Percentiles rank a stretch among this genome's conserved stretches.
Evolutionary conservation across 78 protist genomes (phyloP).

Genomic region (Polysphondylium violaceum): DNA sequence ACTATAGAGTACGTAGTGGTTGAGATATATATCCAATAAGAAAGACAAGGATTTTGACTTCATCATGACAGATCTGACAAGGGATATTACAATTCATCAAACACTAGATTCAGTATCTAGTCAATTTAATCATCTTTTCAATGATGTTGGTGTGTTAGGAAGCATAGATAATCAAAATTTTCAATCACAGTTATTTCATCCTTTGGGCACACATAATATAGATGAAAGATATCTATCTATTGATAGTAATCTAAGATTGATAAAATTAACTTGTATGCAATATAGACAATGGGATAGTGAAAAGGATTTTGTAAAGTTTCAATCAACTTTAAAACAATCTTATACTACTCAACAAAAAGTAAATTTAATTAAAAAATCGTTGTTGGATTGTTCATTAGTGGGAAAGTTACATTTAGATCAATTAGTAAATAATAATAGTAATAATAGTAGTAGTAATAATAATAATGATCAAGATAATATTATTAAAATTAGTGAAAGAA

Average conservation of each 20-base stretch:
- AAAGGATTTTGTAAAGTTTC: constrained; percentile 7
- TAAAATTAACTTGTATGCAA: constrained; percentile 60
- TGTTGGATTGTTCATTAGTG: constrained; percentile 40
- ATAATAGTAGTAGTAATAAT: not conserved
- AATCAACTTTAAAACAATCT: constrained; percentile 18
- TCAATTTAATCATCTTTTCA: not conserved
- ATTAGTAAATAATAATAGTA: not conserved
- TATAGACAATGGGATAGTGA: constrained; percentile 62
- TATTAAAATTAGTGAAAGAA: not conserved
- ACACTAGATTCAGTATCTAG: not conserved
- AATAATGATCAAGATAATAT: not conserved
- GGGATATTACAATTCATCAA: not conserved
- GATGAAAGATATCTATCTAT: constrained; percentile 31
- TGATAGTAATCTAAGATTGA: constrained; percentile 10
- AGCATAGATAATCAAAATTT: not conserved
- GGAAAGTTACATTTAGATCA: constrained; percentile 59
- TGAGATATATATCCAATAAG: no score
- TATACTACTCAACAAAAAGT: not conserved
- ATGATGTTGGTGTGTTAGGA: constrained; percentile 11
- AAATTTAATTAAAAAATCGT: constrained; percentile 38
- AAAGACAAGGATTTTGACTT: no score
- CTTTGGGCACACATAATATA: constrained; percentile 3
- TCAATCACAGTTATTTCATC: not conserved
- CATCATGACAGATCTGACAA: no score
- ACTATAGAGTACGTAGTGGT: no score